Percentiles rank a stretch among this genome's conserved stretches.
These are phyloP conservation scores for Sugiyamaella chiloensis DNA, from an alignment of 805 yeast genomes.

Conservation along the genomic window DNA sequence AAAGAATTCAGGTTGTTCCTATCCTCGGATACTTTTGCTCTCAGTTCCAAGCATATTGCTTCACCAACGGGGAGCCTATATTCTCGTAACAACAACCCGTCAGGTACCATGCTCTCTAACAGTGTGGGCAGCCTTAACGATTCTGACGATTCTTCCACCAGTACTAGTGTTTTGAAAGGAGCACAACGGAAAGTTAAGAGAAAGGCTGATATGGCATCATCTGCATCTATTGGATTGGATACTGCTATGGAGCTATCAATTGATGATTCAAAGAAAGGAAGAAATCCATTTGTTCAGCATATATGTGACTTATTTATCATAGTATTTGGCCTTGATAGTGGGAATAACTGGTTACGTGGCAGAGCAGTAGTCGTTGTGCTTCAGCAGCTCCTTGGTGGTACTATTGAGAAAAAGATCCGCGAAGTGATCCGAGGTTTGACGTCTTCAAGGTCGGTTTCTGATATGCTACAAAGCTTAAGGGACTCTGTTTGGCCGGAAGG, in stretches of 20 bases:
- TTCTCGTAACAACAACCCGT: not conserved
- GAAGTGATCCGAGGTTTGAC: conserved; percentile 37
- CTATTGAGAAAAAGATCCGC: conserved; percentile 66
- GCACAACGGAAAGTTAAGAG: not conserved
- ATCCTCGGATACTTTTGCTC: conserved; percentile 61
- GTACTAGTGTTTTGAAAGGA: not conserved
- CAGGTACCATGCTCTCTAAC: not conserved
- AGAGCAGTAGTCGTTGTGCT: conserved; percentile 74
- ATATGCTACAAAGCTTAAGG: conserved; percentile 27
- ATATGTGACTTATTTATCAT: conserved; percentile 72
- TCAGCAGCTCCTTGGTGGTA: conserved; percentile 84
- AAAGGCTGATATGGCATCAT: not conserved
- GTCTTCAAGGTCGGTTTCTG: conserved; percentile 20
- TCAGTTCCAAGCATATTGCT: conserved; percentile 19
- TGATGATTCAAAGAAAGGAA: conserved; percentile 15
- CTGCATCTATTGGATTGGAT: not conserved
- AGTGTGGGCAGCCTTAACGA: not conserved
- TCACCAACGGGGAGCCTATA: not conserved
- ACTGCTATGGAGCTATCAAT: not conserved
- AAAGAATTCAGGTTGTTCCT: conserved; percentile 70
- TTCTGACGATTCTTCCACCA: not conserved
- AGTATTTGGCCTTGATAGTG: conserved; percentile 60
- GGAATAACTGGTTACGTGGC: conserved; percentile 79
- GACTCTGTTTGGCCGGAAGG: conserved; percentile 52
- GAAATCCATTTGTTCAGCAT: conserved; percentile 66